Base-by-base conservation (phyloP, 768 basidiomycete genomes). In the Pseudohyphozyma bogoriensis region DNA sequence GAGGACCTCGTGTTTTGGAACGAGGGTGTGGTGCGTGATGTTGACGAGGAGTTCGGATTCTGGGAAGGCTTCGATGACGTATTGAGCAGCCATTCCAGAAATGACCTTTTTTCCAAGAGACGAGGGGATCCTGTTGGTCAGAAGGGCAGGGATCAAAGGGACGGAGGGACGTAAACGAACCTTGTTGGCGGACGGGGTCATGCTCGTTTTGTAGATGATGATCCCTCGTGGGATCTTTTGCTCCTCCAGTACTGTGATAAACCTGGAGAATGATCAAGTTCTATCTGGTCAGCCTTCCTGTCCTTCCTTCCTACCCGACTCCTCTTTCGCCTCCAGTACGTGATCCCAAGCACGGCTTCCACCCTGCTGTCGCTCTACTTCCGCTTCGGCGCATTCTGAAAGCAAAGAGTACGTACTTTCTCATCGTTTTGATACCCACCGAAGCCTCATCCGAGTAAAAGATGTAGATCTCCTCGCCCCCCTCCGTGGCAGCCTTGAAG, bases 141-240 rank as follows among this genome's bases (percentile, higher is more conserved):
- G 37, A 28, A 53, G 52, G 7, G 52, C 16, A n/a, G 37, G 12
- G 50, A 51, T 13, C 50, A 28, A 20, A 35, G n/a, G 35, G 6
- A 32, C 7, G 35, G 44, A 26, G 22, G 7, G 2, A 10, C 46
- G 26, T 8, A 18, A 50, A 67, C 77, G 69, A 64, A 89, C 93
- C 78, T 96, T 97, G 72, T 87, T 83, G 16, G 95, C 95, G 11
- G 91, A 89, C 12, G 93, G 88, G 13, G 95, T 96, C 87, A 99
- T 92, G 69, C 85, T 90, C 51, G 87, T 88, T 10, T 90, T 85
- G 76, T 91, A 97, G 63, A 99, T 88, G 66, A 99, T 88, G 71
- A 99, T 85, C 9, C 93, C 95, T 66, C 85, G 81, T 70, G 84
- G 82, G 52, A 95, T 95, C 60, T 80, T 80, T 75, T 92, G 89